A percentile compares a stretch with the other conserved stretches of the same genome.
phyloP scores from a whole-genome alignment of 257 asterid genomes.

The Parsonsia alboflavescens region DNA sequence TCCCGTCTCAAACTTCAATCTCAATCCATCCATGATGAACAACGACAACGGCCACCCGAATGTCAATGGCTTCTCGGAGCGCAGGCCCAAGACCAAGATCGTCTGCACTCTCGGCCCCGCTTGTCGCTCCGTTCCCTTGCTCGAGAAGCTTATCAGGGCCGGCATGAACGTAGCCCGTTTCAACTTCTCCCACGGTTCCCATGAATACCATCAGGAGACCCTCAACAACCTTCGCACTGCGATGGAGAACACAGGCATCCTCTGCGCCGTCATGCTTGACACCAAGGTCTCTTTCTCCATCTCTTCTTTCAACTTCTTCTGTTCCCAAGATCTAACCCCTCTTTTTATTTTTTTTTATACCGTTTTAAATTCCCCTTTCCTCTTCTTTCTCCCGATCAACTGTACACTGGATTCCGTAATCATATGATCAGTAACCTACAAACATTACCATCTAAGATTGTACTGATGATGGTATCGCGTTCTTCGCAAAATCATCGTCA shows the following conservation, averaged over 20 bases:
- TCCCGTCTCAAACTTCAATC: no score
- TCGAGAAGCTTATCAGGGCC: slow-evolving; percentile 35
- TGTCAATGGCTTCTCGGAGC: not conserved
- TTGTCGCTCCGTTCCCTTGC: slow-evolving; percentile 27
- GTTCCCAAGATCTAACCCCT: not conserved
- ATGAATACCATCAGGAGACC: slow-evolving; percentile 39
- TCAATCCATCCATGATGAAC: not conserved
- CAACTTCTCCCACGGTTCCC: slow-evolving; percentile 42
- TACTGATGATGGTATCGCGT: no score
- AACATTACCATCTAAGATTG: no score
- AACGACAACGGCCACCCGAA: not conserved
- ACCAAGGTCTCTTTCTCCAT: slow-evolving; percentile 27
- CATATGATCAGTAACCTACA: no score
- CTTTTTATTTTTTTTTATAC: no score
- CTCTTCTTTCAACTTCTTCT: not conserved
- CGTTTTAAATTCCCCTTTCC: not conserved
- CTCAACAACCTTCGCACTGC: slow-evolving; percentile 35
- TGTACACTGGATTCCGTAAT: no score
- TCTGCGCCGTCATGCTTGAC: slow-evolving; percentile 45
- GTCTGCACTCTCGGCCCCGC: slow-evolving; percentile 40
- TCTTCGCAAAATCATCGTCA: not conserved
- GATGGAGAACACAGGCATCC: slow-evolving; percentile 34
- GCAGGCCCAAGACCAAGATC: slow-evolving; percentile 35
- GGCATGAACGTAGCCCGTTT: slow-evolving; percentile 44
- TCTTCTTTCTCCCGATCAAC: no score